These are phyloP conservation scores for Sphaerulina vaccinii DNA, from an alignment of 2,329 filamentous ascomycete species.

Conservation along the genomic window DNA sequence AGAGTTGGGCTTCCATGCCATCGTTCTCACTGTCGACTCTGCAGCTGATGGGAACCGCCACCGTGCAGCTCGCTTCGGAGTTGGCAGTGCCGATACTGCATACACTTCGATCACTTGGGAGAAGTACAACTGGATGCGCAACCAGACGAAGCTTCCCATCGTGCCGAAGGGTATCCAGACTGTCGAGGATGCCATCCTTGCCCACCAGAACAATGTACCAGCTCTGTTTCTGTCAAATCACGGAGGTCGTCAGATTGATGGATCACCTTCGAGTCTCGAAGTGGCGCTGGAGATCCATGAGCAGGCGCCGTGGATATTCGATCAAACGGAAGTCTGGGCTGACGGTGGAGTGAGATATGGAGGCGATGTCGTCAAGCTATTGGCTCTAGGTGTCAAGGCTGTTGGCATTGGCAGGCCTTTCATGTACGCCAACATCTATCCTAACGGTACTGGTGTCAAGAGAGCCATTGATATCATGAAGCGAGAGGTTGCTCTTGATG, in stretches of 20 bases:
- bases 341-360: conserved; percentile 44
- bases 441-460: conserved; percentile 56
- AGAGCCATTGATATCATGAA: conserved; percentile 49
- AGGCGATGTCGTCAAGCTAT: conserved; percentile 40
- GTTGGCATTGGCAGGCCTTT: conserved; percentile 51
- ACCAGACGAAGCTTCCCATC: conserved; percentile 41
- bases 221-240: conserved; percentile 56
- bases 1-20: conserved; percentile 39
- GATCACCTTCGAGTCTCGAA: conserved; percentile 65
- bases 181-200: conserved; percentile 42
- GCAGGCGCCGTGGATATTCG: conserved; percentile 41
- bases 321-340: conserved; percentile 41
- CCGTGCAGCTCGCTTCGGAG: conserved; percentile 67
- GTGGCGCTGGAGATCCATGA: conserved; percentile 74
- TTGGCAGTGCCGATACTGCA: conserved; percentile 47
- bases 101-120: conserved; percentile 80
- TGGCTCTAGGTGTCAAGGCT: conserved; percentile 43
- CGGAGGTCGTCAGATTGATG: conserved; percentile 53
- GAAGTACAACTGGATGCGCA: conserved; percentile 43
- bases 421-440: conserved; percentile 54
- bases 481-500: conserved; percentile 45
- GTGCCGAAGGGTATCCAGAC: conserved; percentile 45
- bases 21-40: conserved; percentile 51
- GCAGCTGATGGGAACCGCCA: conserved; percentile 24
- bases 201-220: conserved; percentile 42